These are phyloP conservation scores for Athelia sp. DNA, from an alignment of 1,284 basidiomycete species.

Conservation along the genomic window DNA sequence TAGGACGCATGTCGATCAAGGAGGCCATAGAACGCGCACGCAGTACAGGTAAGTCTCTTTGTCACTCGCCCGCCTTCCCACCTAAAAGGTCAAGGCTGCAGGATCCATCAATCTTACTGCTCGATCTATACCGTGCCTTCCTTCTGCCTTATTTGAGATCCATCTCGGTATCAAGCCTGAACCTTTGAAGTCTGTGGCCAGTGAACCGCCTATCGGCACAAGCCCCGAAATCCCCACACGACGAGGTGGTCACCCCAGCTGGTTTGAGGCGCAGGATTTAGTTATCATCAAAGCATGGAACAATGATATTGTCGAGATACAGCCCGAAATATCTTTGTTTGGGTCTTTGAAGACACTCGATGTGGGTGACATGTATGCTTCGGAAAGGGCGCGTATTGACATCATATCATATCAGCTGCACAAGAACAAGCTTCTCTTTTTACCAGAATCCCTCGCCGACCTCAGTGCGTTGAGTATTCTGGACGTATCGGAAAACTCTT, in stretches of 20 bases:
- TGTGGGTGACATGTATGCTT: constrained; percentile 35
- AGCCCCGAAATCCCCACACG: constrained; percentile 25
- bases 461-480: constrained; percentile 56
- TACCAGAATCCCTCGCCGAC: constrained; percentile 64
- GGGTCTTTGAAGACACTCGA: constrained; percentile 74
- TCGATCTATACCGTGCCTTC: constrained; percentile 63
- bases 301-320: constrained; percentile 72
- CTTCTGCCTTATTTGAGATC: constrained; percentile 73
- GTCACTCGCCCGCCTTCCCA: constrained; percentile 29
- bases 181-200: constrained; percentile 52
- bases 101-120: constrained; percentile 71
- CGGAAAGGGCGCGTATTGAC: constrained; percentile 4
- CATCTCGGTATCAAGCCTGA: constrained; percentile 70
- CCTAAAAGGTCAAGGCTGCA: constrained; percentile 43
- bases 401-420: constrained; percentile 47
- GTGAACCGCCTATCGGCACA: constrained; percentile 53
- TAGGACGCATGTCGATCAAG: constrained; percentile 65
- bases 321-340: constrained; percentile 76
- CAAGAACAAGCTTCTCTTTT: constrained; percentile 55
- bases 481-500: constrained; percentile 67
- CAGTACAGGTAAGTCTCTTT: constrained; percentile 55
- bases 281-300: constrained; percentile 69
- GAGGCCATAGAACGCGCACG: constrained; percentile 74
- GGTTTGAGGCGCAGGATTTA: constrained; percentile 78
- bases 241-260: constrained; percentile 45